Conservation (phyloP, 495 filamentous ascomycete species). For the Hyaloscypha variabilis region DNA sequence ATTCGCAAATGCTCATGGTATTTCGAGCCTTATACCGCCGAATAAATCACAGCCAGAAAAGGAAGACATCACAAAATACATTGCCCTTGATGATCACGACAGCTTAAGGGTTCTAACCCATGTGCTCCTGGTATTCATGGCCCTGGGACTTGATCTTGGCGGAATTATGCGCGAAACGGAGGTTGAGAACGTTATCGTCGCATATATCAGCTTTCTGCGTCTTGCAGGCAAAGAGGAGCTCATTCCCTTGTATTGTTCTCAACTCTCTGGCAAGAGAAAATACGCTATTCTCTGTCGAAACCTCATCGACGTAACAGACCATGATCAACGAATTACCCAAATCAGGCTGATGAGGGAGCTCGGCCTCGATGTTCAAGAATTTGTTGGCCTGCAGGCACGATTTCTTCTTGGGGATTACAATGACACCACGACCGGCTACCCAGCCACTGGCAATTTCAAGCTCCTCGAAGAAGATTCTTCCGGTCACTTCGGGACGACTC, state of each 20-base stretch:
- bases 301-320: constrained; percentile 53
- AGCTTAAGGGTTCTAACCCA: constrained; percentile 65
- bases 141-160: constrained; percentile 41
- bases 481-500: constrained; percentile 30
- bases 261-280: constrained; percentile 55
- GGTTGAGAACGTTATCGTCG: constrained; percentile 68
- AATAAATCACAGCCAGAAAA: constrained; percentile 26
- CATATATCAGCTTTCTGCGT: constrained; percentile 79
- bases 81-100: constrained; percentile 55
- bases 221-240: constrained; percentile 68
- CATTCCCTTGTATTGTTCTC: constrained; percentile 84
- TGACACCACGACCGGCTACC: constrained; percentile 33
- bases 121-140: constrained; percentile 51
- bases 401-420: constrained; percentile 53
- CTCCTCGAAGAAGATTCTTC: constrained; percentile 43
- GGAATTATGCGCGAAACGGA: constrained; percentile 30
- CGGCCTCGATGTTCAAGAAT: constrained; percentile 49
- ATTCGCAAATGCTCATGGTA: constrained; percentile 48
- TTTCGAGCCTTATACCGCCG: constrained; percentile 53
- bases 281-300: constrained; percentile 58
- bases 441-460: constrained; percentile 45
- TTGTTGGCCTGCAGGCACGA: constrained; percentile 54
- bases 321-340: constrained; percentile 51
- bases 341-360: constrained; percentile 64
- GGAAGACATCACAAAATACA: constrained; percentile 40